Base-by-base conservation (phyloP, 2,329 filamentous ascomycete species). In the Aspergillus versicolor region DNA sequence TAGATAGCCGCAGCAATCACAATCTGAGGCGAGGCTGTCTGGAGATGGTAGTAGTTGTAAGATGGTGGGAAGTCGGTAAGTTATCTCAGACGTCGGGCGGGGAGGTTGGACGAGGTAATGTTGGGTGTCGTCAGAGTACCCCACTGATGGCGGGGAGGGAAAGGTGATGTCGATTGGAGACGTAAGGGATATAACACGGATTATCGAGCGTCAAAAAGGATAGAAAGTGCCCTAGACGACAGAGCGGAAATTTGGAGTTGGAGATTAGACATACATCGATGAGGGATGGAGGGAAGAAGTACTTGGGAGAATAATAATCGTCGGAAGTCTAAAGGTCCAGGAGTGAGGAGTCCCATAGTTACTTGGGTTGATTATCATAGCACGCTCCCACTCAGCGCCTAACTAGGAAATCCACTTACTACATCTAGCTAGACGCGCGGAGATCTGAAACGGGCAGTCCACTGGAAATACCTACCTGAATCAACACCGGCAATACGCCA, bases 121-220 rank as follows among this genome's bases (percentile, higher is more conserved):
- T 46, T 53, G 56, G 47, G 49, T 58, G 59, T 59, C 59, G 59
- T 61, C 59, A 61, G 56, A 53, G 57, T 52, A 56, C 59, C 59
- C 59, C 59, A 61, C 59, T 51, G 42, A 50, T 51, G 56, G 56
- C 59, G 56, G 56, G 58, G 52, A 49, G 22, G 13, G 38, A 24
- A 42, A 53, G 38, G 43, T 41, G 48, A 49, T 43, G 44, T n/a
- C 40, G 44, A 27, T 50, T 24, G 49, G 27, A 27, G 24, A 54
- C 22, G 50, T n/a, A 50, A 51, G 30, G 45, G 40, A 46, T 27
- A 34, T 22, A 34, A 45, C 38, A 22, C 6, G 40, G 7, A 19
- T 37, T 24, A 53, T 42, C 19, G 24, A 17, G 17, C 21, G 47
- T 24, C 6, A 22, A 30, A 24, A 38, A 50, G 32, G 43, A 53